Conservation (phyloP, 371 early-diverging fungal species). For the Syncephalastrum sp. region DNA sequence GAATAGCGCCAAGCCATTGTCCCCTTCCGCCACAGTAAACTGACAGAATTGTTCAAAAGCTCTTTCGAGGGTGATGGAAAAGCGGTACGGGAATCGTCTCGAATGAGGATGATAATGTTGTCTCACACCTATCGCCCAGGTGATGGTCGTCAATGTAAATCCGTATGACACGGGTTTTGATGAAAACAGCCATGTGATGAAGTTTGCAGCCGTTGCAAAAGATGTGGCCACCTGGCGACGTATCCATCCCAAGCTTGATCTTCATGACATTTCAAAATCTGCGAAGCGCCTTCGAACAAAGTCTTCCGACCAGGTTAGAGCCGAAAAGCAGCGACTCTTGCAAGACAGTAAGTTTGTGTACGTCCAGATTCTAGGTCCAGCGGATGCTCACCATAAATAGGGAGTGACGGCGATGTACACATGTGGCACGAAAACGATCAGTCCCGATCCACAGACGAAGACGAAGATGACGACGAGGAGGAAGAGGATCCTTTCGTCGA, state of each 20-base stretch:
- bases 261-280: slow-evolving; percentile 20
- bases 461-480: slow-evolving; percentile 38
- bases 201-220: slow-evolving; percentile 69
- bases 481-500: slow-evolving; percentile 47
- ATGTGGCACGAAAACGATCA: neutral
- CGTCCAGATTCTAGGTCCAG: neutral
- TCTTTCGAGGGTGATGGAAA: slow-evolving; percentile 68
- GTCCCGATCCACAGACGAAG: slow-evolving; percentile 20
- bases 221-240: slow-evolving; percentile 55
- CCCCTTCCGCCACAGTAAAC: slow-evolving; percentile 70
- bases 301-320: slow-evolving; percentile 8
- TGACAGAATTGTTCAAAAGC: slow-evolving; percentile 70
- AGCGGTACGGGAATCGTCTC: slow-evolving; percentile 32
- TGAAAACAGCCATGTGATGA: slow-evolving; percentile 63
- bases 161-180: slow-evolving; percentile 66
- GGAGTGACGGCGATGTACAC: neutral
- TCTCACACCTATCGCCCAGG: slow-evolving; percentile 4
- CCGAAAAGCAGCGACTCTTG: slow-evolving; percentile 3
- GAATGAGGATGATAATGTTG: too few species aligned
- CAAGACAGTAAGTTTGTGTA: too few species aligned
- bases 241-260: slow-evolving; percentile 42
- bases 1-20: slow-evolving; percentile 51
- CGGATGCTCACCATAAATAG: neutral
- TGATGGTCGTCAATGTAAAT: slow-evolving; percentile 70
- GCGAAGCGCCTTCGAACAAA: slow-evolving; percentile 20